Base-by-base conservation (phyloP, 495 filamentous ascomycete species). In the Cercophora samala region DNA sequence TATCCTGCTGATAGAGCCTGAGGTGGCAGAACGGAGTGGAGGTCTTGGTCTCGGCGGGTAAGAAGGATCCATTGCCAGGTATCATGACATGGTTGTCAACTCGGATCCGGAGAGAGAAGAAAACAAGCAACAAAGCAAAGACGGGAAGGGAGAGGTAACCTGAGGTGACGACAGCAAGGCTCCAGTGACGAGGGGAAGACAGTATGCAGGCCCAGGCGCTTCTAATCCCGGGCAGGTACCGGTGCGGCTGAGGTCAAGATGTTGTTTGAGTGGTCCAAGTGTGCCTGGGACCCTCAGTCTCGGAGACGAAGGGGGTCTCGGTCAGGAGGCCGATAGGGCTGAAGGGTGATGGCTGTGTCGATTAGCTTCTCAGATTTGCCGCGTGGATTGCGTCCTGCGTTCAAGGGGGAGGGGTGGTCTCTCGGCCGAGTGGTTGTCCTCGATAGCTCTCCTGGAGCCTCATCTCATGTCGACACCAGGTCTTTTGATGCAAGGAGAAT, bases 1-100 rank as follows among this genome's bases (percentile, higher is more conserved):
- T 62, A 84, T 80, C 66, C 80, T 76, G 62, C 77, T 78, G 64
- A 83, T 66, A 22, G 71, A 63, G 26, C 74, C 77, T 77, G 65
- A 83, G 66, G 29, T 70, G 60, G 29, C 73, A 61, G 37, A 66
- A 56, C 15, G 69, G 70, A 5, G 66, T 32, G 69, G 75, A 17
- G 62, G 74, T 56, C 70, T 68, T 53, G 51, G 70, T 58, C 70
- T 68, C 18, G 72, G 56, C 4, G 60, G 58, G 46, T 69, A 64
- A n/a, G 17, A 51, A 53, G 62, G 54, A 42, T 74, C 68, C 75
- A 77, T 77, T 15, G 37, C 37, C 37, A 46, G 37, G 37, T 46
- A 46, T 46, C 37, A 69, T 66, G 58, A 53, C 70, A 76, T 72
- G 58, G 62, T 65, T 25, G 52, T 51, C 22, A 8, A 21, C 19